phyloP scores from a whole-genome alignment of 2,329 filamentous ascomycete genomes.

The Hypoxylon sp. region DNA sequence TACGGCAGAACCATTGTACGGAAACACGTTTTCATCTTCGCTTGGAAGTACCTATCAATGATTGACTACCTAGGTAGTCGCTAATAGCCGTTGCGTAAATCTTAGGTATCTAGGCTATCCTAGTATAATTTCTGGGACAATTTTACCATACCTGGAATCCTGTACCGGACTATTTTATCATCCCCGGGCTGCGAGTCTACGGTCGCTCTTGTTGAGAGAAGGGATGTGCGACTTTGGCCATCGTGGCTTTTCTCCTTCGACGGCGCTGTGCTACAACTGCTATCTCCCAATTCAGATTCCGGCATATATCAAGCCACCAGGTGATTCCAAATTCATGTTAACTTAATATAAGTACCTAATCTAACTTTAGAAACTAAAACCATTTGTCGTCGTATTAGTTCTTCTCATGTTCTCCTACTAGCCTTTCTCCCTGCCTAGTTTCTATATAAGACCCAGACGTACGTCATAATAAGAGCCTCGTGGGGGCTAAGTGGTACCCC shows the following conservation, averaged over 20 bases:
- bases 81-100: neutral
- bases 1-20: neutral
- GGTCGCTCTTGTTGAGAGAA: neutral
- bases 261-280: neutral
- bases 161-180: neutral
- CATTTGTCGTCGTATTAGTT: neutral
- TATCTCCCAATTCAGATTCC: neutral
- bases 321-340: neutral
- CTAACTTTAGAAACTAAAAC: neutral
- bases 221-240: neutral
- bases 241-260: neutral
- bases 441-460: neutral
- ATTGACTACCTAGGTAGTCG: neutral
- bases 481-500: neutral
- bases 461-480: conserved; percentile 2
- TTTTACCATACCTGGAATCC: neutral
- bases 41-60: neutral
- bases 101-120: neutral
- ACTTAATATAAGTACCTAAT: neutral
- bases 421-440: neutral
- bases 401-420: neutral
- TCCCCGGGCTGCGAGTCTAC: neutral
- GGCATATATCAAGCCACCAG: neutral
- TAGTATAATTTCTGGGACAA: neutral
- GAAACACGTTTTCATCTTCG: neutral